Base-by-base conservation (phyloP, 345 rosid genomes). In the Salix brachista region DNA sequence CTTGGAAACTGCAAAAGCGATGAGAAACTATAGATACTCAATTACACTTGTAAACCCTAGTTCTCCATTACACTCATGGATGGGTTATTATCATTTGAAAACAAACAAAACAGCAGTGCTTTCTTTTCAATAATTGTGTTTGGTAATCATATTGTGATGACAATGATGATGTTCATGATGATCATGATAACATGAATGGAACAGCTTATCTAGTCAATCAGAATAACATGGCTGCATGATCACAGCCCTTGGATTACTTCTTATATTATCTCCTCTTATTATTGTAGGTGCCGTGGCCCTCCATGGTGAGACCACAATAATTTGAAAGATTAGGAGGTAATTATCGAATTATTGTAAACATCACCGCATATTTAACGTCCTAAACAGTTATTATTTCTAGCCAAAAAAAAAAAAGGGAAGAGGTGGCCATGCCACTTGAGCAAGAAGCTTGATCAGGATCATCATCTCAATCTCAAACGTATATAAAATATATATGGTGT, bases 101-200 rank as follows among this genome's bases (percentile, higher is more conserved):
- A 58, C 71, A 69, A 75, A 85, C 78, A 46, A 68, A 70, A 26
- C 37, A 44, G 72, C 66, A 67, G 74, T 71, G 37, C 52, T 66
- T 66, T 18, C 52, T 39, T 44, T 23, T 50, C 28, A 34, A 72
- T 77, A 37, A 81, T 81, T 67, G 79, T 79, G 83, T 83, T 83
- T 56, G 83, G 88, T 80, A 61, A 80, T 80, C 70, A 73, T 73
- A 56, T 5, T 50, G 67, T 72, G 67, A 69, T 81, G 30, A 72
- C 52, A 56, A 72, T 77, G 34, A 81, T 71, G 70, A 70, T 77
- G 74, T 23, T 46, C 68, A 62, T 64, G 64, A 70, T 83, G 28
- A 77, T 79, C 39, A 42, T 76, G 56, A 69, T 70, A n/a, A 71
- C 56, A 21, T 74, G 61, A 70, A 74, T 41, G 39, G 19, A 70